Evolutionary conservation across 2,329 filamentous ascomycete genomes (phyloP), one percentile per base, ranked within the genome.

Genomic region (Raffaelea ambrosiae): DNA sequence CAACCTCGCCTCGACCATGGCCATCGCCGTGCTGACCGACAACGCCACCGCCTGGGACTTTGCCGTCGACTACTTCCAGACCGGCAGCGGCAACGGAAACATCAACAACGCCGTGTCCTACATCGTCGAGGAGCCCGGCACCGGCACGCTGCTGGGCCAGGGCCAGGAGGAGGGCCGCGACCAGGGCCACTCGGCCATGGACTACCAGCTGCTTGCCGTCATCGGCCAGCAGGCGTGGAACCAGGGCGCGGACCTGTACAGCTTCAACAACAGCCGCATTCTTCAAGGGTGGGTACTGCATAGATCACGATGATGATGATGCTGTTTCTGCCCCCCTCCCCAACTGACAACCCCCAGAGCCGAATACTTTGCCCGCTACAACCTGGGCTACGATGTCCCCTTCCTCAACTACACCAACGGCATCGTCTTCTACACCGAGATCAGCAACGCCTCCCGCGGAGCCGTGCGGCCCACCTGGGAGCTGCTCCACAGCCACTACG

Each of bases 211-310:
- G 19, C 39, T 40, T 5, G 39, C 19, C 11, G 19, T 18, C 20
- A 40, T 40, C n/a, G 39, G 39, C 39, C 39, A 40, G 39, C 39
- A 40, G 39, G 39, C 39, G 19, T 40, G 39, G 39, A 40, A 40
- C 39, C 39, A 40, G 39, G 39, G 39, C 39, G 39, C 21, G 9
- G 39, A 40, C 19, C 10, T 40, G 3, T 40, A 22, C 16, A 14
- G 9, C 20, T 40, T 22, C 20, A 40, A 40, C 39, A 21, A 40
- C 39, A 40, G 39, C 39, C 39, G 39, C 19, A 40, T 40, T 40
- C 39, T 40, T 11, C 10, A 22, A 11, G 39, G 35, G 35, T 38
- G 35, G 18, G 35, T n/a, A n/a, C 5, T 5, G 7, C n/a, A 13
- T n/a, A 18, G 10, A 38, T 19, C 13, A 21, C 39, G 11, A 21